Conservation (phyloP, 805 yeast species). For the Candida koratica region DNA sequence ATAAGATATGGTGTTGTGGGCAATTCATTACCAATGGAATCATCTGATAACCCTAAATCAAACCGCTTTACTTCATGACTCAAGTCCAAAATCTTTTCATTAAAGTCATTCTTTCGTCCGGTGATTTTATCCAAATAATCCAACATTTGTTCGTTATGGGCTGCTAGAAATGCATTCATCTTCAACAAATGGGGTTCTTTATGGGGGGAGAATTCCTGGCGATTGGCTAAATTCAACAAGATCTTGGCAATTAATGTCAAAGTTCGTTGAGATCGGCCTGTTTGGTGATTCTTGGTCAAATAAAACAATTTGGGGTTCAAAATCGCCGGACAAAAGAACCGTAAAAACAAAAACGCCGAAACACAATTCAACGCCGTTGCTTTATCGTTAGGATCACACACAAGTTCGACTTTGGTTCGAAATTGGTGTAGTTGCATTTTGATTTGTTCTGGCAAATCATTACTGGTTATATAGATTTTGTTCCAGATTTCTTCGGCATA, state of each 20-base stretch:
- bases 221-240: conserved; percentile 71
- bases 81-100: conserved; percentile 52
- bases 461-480: conserved; percentile 58
- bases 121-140: conserved; percentile 73
- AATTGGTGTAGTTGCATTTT: conserved; percentile 60
- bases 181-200: conserved; percentile 78
- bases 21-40: conserved; percentile 49
- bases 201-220: conserved; percentile 65
- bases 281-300: conserved; percentile 65
- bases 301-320: conserved; percentile 84
- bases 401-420: conserved; percentile 60
- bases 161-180: conserved; percentile 65
- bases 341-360: conserved; percentile 75
- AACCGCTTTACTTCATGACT: conserved; percentile 56
- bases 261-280: conserved; percentile 70
- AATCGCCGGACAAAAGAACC: conserved; percentile 71
- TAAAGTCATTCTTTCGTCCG: conserved; percentile 62
- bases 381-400: conserved; percentile 53
- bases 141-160: conserved; percentile 53
- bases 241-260: conserved; percentile 78
- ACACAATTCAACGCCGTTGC: conserved; percentile 63
- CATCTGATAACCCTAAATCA: conserved; percentile 51
- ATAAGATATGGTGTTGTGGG: conserved; percentile 68
- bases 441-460: conserved; percentile 69
- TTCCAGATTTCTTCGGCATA: conserved; percentile 64